Evolutionary conservation across 169 alveolate genomes (phyloP).

Genomic region (Plasmodium fragile): DNA sequence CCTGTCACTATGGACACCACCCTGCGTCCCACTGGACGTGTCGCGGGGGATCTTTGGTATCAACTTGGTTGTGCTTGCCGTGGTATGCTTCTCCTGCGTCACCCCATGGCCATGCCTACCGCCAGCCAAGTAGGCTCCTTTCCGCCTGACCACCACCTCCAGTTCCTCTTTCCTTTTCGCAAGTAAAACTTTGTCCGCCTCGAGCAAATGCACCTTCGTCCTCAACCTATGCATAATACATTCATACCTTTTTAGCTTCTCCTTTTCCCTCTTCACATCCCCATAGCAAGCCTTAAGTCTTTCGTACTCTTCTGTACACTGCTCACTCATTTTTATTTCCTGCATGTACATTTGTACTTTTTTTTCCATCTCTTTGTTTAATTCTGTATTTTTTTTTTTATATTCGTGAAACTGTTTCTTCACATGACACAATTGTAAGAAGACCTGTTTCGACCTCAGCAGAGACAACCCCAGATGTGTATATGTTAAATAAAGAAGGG

Average conservation of each 20-base stretch:
- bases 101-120: neutral
- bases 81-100: neutral
- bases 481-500: constrained; percentile 13
- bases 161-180: constrained; percentile 41
- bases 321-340: constrained; percentile 15
- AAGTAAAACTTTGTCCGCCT: constrained; percentile 12
- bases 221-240: constrained; percentile 23
- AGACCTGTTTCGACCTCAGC: constrained; percentile 12
- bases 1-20: neutral
- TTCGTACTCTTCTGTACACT: constrained; percentile 15
- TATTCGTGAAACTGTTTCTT: neutral
- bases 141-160: constrained; percentile 9
- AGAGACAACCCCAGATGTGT: constrained; percentile 33
- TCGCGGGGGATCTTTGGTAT: neutral
- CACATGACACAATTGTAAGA: neutral
- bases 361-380: constrained; percentile 13
- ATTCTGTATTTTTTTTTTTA: neutral
- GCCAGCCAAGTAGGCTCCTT: neutral
- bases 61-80: constrained; percentile 5
- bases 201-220: constrained; percentile 8
- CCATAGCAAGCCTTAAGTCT: neutral
- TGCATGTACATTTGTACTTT: constrained; percentile 9
- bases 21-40: neutral
- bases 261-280: constrained; percentile 34
- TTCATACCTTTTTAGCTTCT: constrained; percentile 20